Conservation (phyloP, 169 alveolate genomes). For the Plasmodium gonderi region DNA sequence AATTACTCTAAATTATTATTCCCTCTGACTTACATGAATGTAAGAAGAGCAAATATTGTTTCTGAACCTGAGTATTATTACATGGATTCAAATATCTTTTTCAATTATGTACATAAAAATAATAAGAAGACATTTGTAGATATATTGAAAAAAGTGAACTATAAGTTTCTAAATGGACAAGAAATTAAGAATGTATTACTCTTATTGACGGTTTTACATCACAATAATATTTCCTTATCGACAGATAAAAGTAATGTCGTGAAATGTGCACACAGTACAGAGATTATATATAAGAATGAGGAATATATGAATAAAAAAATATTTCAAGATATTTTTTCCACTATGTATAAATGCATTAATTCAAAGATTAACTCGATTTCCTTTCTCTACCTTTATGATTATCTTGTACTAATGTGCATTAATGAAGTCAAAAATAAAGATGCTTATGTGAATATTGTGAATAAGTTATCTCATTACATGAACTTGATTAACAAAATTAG, state of each 20-base stretch:
- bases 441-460: constrained; percentile 6
- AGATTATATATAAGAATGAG: constrained; percentile 20
- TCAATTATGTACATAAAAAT: constrained; percentile 1
- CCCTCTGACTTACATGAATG: constrained; percentile 12
- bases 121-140: constrained; percentile 36
- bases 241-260: constrained; percentile 21
- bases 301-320: constrained; percentile 61
- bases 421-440: constrained; percentile 49
- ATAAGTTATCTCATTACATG: constrained; percentile 21
- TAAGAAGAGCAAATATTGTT: neutral
- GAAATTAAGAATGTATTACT: constrained; percentile 44
- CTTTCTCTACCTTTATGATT: constrained; percentile 49
- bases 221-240: constrained; percentile 44
- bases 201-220: constrained; percentile 37
- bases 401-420: constrained; percentile 27
- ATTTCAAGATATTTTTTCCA: constrained; percentile 12
- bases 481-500: constrained; percentile 46
- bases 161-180: constrained; percentile 11
- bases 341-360: constrained; percentile 3
- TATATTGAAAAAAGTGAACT: constrained; percentile 19
- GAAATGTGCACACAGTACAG: neutral
- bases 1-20: constrained; percentile 2
- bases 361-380: constrained; percentile 40
- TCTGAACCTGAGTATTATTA: neutral
- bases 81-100: constrained; percentile 12